Base-by-base conservation (phyloP, 345 rosid genomes). In the Rhodamnia argentea region DNA sequence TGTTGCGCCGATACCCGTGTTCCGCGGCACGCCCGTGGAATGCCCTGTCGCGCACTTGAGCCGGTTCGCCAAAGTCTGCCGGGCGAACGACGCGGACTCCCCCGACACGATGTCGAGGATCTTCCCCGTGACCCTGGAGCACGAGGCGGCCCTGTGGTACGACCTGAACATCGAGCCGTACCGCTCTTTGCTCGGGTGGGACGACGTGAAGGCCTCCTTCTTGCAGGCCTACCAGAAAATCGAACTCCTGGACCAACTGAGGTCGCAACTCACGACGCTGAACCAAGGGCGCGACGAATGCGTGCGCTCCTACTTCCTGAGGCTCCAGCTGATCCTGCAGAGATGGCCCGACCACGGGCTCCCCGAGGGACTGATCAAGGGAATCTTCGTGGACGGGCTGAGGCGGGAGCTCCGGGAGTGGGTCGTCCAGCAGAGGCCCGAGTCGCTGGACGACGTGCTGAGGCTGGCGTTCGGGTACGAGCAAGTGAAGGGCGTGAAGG, bases 81-180 rank as follows among this genome's bases (percentile, higher is more conserved):
- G 90, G 12, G 93, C 93, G 23, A 91, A 91, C 86, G 87, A 90
- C 37, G 90, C 84, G 37, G 42, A 81, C 20, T 85, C 90, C 14
- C 32, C 84, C 1, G 87, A 86, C 18, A 14, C 40, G 15, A 88
- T 85, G 90, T 86, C 44, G 89, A 87, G 90, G 88, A 90, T 91
- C 44, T 91, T 91, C 86, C 91, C 91, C 0, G 89, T 90, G 29
- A 90, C 93, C 2, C 92, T 91, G 5, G 87, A 91, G 82, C 58
- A 52, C 10, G 93, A 91, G 84, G 91, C 93, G 23, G 91, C 87
- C 9, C 86, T 89, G 15, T 89, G 92, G 93, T 91, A 90, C 42
- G 92, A 91, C 84, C 89, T 89, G 12, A 89, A 89, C 54, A 56
- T 91, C 44, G 92, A 89, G 74, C 92, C 93, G 7, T 90, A 89